Percentiles rank a stretch among this genome's conserved stretches.
Evolutionary conservation across 805 yeast species (phyloP).

Genomic region (Suhomyces kilbournensis): DNA sequence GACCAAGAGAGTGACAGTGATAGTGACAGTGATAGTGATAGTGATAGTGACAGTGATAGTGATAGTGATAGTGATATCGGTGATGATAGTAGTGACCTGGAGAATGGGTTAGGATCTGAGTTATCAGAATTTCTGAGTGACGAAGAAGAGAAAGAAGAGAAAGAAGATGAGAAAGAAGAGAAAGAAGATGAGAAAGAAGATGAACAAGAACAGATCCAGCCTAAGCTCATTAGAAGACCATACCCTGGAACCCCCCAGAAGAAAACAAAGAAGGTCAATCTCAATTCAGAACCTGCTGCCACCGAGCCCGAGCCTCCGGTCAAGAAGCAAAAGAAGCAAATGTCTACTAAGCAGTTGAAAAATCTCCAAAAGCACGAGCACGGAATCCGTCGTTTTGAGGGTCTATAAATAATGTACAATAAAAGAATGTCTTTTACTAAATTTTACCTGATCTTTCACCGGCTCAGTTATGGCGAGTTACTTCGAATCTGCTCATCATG

Average conservation of each 20-base stretch:
- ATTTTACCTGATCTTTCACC: neutral
- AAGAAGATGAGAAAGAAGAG: slow-evolving; percentile 2
- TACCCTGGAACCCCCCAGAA: slow-evolving; percentile 11
- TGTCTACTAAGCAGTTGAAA: slow-evolving; percentile 44
- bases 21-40: neutral
- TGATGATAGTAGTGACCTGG: too few relatives aligned
- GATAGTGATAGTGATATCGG: too few relatives aligned
- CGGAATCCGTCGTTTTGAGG: slow-evolving; percentile 66
- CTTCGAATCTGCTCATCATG: neutral
- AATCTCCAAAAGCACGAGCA: slow-evolving; percentile 55
- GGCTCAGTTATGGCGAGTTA: neutral
- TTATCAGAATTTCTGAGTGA: too few relatives aligned
- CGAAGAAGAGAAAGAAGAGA: slow-evolving; percentile 11
- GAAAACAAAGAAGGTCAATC: slow-evolving; percentile 1
- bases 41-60: slow-evolving; percentile 3
- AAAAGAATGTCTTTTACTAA: neutral
- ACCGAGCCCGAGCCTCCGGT: slow-evolving; percentile 18
- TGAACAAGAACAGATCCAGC: slow-evolving; percentile 7
- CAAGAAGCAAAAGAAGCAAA: slow-evolving; percentile 29
- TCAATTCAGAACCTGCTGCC: slow-evolving; percentile 1
- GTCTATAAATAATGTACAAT: slow-evolving; percentile 33
- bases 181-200: slow-evolving; percentile 12
- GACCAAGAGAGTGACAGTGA: slow-evolving; percentile 20
- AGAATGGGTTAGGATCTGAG: too few relatives aligned
- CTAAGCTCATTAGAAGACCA: neutral